phyloP scores from a whole-genome alignment of 2,329 filamentous ascomycete species.

The Madurella fahalii region DNA sequence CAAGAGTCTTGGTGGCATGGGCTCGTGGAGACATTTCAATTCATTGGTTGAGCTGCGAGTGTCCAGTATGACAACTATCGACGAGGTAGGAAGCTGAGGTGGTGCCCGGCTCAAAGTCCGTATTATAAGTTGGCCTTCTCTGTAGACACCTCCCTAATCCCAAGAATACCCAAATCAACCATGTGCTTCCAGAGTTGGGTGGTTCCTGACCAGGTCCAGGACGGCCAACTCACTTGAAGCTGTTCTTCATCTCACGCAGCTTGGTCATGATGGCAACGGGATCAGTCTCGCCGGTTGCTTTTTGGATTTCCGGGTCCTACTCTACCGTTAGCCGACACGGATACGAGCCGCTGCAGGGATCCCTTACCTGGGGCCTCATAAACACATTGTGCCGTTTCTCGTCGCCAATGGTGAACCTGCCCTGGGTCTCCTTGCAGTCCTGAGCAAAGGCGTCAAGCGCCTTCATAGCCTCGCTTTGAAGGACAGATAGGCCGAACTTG shows the following conservation, averaged over 20 bases:
- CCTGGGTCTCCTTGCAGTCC: slow-evolving; percentile 81
- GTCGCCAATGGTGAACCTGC: slow-evolving; percentile 93
- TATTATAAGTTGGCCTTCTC: slow-evolving; percentile 15
- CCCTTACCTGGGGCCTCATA: slow-evolving; percentile 75
- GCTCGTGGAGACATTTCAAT: slow-evolving; percentile 29
- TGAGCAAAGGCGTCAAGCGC: slow-evolving; percentile 73
- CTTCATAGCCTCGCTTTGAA: slow-evolving; percentile 70
- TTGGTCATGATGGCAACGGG: slow-evolving; percentile 81
- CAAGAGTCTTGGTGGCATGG: slow-evolving; percentile 19
- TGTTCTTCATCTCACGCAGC: slow-evolving; percentile 88
- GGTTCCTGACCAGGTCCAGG: background rate
- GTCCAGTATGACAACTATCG: too few species aligned
- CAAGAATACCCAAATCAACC: slow-evolving; percentile 8
- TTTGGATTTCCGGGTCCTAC: slow-evolving; percentile 78
- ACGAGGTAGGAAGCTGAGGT: too few species aligned
- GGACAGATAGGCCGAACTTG: slow-evolving; percentile 75
- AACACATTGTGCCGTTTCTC: slow-evolving; percentile 98
- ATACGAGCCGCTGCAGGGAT: background rate
- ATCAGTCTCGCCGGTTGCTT: slow-evolving; percentile 74
- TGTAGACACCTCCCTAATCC: slow-evolving; percentile 11
- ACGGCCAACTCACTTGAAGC: slow-evolving; percentile 51
- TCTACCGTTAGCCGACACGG: slow-evolving; percentile 11
- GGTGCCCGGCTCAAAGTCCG: background rate
- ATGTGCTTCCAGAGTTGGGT: background rate
- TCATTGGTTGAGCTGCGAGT: background rate